Percentiles rank a stretch among this genome's conserved stretches.
Evolutionary conservation across 441 rosid species (phyloP).

Genomic region (Melastoma candidum): DNA sequence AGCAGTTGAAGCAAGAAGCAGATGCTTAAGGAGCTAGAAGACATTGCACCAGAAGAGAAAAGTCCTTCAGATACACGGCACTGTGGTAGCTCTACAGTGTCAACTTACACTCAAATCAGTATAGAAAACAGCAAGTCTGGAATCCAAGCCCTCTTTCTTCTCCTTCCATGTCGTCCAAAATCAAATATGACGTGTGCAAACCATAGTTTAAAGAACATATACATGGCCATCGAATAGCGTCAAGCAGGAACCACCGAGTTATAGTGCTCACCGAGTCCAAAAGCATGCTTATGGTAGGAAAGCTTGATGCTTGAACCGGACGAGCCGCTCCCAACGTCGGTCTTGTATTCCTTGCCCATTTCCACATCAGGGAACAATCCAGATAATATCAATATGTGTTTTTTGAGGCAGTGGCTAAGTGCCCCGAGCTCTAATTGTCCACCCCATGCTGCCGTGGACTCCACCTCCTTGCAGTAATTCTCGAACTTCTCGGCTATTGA

Average conservation of each 20-base stretch:
- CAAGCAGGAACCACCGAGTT: constrained; percentile 1
- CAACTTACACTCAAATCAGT: no score
- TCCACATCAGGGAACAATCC: constrained; percentile 91
- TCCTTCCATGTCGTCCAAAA: no score
- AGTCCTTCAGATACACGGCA: no score
- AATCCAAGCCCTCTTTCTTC: no score
- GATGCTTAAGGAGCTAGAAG: no score
- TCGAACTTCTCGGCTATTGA: constrained; percentile 55
- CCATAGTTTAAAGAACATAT: no score
- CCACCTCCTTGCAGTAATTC: constrained; percentile 73
- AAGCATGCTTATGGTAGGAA: constrained; percentile 2
- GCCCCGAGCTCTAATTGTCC: constrained; percentile 86
- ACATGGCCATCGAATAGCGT: no score
- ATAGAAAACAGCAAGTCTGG: no score
- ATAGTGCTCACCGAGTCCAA: constrained; percentile 6
- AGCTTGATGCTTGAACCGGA: constrained; percentile 2
- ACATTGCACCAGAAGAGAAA: no score
- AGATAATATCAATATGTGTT: constrained; percentile 58
- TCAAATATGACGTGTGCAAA: no score
- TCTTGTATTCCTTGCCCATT: constrained; percentile 81
- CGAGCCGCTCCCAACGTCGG: constrained; percentile 22
- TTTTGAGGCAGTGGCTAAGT: constrained; percentile 60
- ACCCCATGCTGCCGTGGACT: constrained; percentile 87
- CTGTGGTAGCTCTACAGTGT: no score
- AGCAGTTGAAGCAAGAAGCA: no score